phyloP scores from a whole-genome alignment of 2,329 filamentous ascomycete species.

The Cytospora mali region DNA sequence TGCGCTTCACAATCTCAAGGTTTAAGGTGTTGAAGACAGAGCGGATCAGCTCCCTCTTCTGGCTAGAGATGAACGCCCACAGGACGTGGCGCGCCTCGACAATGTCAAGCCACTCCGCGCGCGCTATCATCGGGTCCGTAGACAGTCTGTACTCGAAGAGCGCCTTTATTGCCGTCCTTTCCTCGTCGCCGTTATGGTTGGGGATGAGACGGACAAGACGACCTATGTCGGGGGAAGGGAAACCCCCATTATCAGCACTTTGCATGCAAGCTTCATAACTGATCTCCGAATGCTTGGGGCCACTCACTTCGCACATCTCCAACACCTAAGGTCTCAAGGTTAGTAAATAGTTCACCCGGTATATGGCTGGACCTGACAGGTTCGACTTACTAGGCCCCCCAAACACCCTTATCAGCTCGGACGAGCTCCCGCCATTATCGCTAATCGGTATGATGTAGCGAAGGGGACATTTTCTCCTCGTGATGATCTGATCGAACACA shows the following conservation, averaged over 20 bases:
- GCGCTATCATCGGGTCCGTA: slow-evolving; percentile 60
- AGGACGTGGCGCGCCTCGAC: slow-evolving; percentile 79
- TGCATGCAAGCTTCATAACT: background rate
- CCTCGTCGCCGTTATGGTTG: slow-evolving; percentile 58
- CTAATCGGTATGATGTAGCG: slow-evolving; percentile 93
- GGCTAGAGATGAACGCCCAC: slow-evolving; percentile 71
- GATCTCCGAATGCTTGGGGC: background rate
- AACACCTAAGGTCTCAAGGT: slow-evolving; percentile 41
- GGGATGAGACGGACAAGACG: slow-evolving; percentile 91
- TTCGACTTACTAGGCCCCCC: slow-evolving; percentile 75
- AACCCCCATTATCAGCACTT: slow-evolving; percentile 10
- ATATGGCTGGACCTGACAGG: background rate
- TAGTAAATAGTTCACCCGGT: slow-evolving; percentile 1
- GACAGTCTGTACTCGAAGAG: slow-evolving; percentile 89
- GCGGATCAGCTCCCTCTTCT: slow-evolving; percentile 76
- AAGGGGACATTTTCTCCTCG: slow-evolving; percentile 67
- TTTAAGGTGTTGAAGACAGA: slow-evolving; percentile 77
- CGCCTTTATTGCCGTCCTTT: slow-evolving; percentile 73
- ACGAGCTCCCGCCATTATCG: slow-evolving; percentile 93
- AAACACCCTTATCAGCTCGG: slow-evolving; percentile 90
- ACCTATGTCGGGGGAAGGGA: slow-evolving; percentile 52
- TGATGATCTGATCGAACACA: slow-evolving; percentile 71
- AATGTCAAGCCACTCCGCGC: slow-evolving; percentile 83
- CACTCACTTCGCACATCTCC: slow-evolving; percentile 73
- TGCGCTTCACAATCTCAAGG: slow-evolving; percentile 76